A percentile compares a stretch with the other conserved stretches of the same genome.
Conservation (phyloP, 306 rosid species). For the Hippophae tibetana region DNA sequence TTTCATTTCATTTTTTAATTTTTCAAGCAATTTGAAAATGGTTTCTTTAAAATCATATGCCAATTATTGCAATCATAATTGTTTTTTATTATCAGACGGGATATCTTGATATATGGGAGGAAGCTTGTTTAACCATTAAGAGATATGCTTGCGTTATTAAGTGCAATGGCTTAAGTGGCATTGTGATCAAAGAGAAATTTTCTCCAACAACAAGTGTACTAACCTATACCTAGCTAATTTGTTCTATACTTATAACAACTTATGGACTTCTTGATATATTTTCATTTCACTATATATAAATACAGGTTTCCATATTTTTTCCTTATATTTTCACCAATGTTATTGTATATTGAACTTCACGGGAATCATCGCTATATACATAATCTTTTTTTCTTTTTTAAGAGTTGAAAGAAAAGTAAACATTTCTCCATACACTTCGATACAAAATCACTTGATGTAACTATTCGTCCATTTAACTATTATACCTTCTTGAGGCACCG, state of each 20-base stretch:
- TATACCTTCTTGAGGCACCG: too few relatives aligned
- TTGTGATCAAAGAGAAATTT: constrained; percentile 57
- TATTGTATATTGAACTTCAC: too few relatives aligned
- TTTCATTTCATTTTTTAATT: neutral
- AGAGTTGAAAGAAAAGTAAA: too few relatives aligned
- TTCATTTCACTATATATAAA: neutral
- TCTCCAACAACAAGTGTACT: constrained; percentile 50
- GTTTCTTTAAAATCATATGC: constrained; percentile 9
- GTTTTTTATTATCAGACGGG: constrained; percentile 39
- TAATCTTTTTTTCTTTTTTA: too few relatives aligned
- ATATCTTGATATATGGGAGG: constrained; percentile 69
- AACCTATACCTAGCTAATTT: constrained; percentile 26
- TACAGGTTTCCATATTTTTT: neutral
- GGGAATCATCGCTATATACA: too few relatives aligned
- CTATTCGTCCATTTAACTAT: too few relatives aligned
- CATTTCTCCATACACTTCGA: too few relatives aligned
- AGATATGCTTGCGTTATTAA: constrained; percentile 85
- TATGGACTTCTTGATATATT: neutral
- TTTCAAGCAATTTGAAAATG: constrained; percentile 6
- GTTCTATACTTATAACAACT: constrained; percentile 8
- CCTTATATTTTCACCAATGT: neutral
- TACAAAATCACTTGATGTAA: too few relatives aligned
- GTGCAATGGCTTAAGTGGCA: constrained; percentile 55
- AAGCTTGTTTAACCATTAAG: constrained; percentile 71
- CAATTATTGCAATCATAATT: constrained; percentile 3